Base-by-base conservation (phyloP, 2,329 filamentous ascomycete species). In the Fusarium mundagurra region DNA sequence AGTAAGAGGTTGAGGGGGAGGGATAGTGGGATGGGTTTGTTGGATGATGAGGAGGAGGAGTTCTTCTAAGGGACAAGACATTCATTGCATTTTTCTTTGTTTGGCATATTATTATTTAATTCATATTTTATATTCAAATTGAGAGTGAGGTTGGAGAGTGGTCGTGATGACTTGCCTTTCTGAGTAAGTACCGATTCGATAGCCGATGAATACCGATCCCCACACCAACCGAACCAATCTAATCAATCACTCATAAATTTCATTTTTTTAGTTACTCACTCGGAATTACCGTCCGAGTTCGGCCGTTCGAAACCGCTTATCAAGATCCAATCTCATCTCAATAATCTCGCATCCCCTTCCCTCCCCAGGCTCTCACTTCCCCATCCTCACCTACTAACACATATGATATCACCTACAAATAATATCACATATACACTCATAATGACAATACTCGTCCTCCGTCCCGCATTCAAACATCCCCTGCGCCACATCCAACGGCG, bases 11-110 rank as follows among this genome's bases (percentile, higher is more conserved):
- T 85, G 81, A 82, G 87, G 67, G 83, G 85, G 65, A 85, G 86
- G 71, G 89, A 91, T 77, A 89, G 87, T 61, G 89, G 88, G 0
- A 76, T 91, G 57, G 88, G 88, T 0, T 82, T 91, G 31, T 72
- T 90, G 78, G 87, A 88, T 34, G 88, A 90, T 76, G 88, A 89
- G 41, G 86, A 86, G 61, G 79, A 83, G 24, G 82, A 83, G 38
- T 75, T 81, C 44, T 81, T 75, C 68, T 70, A 22, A 67, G 24
- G 27, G 24, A 65, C 64, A 33, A 24, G n/a, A 65, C 64, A 39
- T 34, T 78, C 64, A 44, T 64, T 76, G 53, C 57, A 50, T 57
- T 65, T 58, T 55, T 24, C 47, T 69, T 70, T 73, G 71, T 88
- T 88, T 57, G 44, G 51, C 29, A 63, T 58, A 61, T 36, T 41